phyloP scores from a whole-genome alignment of 2,329 filamentous ascomycete species.

The Talaromyces sp. region DNA sequence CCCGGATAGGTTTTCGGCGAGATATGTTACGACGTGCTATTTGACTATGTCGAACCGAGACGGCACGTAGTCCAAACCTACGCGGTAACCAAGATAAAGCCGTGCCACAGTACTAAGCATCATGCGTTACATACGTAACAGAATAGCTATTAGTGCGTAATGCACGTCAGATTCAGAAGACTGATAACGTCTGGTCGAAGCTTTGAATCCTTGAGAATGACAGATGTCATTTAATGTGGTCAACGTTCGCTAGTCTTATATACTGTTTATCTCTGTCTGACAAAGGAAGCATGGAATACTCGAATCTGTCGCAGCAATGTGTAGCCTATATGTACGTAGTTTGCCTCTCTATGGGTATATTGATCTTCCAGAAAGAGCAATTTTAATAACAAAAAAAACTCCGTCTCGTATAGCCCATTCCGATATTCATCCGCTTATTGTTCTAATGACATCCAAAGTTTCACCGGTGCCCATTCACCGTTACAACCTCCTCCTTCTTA shows the following conservation, averaged over 20 bases:
- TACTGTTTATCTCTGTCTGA: background rate
- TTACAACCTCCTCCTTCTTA: slow-evolving; percentile 17
- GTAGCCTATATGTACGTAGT: background rate
- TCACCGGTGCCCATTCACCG: slow-evolving; percentile 3
- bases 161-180: background rate
- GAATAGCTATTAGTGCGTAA: background rate
- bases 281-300: background rate
- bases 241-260: no score
- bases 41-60: background rate
- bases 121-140: no score
- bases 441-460: background rate
- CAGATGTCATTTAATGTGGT: no score
- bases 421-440: background rate
- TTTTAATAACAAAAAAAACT: background rate
- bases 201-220: no score
- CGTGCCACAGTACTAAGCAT: background rate
- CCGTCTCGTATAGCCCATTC: background rate
- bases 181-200: background rate
- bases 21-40: background rate
- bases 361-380: background rate
- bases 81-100: background rate
- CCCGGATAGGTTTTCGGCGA: background rate
- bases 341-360: background rate
- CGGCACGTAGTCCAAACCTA: background rate
- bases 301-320: background rate